These are phyloP conservation scores for Phaeosphaeria sp. DNA, from an alignment of 2,329 filamentous ascomycete species.

Conservation along the genomic window DNA sequence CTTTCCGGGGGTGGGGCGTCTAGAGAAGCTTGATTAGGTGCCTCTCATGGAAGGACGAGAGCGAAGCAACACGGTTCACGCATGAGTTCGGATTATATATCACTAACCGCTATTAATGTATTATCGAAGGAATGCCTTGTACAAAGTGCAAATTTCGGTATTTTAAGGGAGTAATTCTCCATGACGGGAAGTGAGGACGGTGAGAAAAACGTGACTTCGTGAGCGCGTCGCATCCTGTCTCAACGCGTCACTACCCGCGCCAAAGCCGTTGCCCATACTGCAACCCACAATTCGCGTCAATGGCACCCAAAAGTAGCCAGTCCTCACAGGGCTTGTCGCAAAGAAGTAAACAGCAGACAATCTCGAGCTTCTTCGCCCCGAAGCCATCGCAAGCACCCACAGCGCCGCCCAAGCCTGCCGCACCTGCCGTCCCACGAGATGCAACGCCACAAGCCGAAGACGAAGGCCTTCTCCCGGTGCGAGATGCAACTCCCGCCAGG, in stretches of 20 bases:
- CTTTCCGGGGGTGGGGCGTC: not conserved
- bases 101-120: not conserved
- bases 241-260: slow-evolving; percentile 21
- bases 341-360: slow-evolving; percentile 75
- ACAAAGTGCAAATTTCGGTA: not conserved
- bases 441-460: slow-evolving; percentile 18
- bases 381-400: slow-evolving; percentile 47
- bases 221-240: slow-evolving; percentile 11
- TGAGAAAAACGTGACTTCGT: slow-evolving; percentile 29
- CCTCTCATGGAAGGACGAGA: not conserved
- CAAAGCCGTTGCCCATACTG: slow-evolving; percentile 8
- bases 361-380: slow-evolving; percentile 81
- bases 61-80: not conserved
- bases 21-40: not conserved
- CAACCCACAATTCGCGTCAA: slow-evolving; percentile 22
- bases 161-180: not conserved
- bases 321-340: slow-evolving; percentile 43
- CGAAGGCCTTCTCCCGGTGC: slow-evolving; percentile 18
- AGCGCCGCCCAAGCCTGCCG: slow-evolving; percentile 17
- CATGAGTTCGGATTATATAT: not conserved
- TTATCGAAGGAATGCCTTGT: not conserved
- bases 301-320: slow-evolving; percentile 47
- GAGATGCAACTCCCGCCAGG: slow-evolving; percentile 12
- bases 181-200: not conserved
- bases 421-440: slow-evolving; percentile 27